These are phyloP conservation scores for Dendrobium nobile DNA, from an alignment of 106 monocot species.

Conservation along the genomic window DNA sequence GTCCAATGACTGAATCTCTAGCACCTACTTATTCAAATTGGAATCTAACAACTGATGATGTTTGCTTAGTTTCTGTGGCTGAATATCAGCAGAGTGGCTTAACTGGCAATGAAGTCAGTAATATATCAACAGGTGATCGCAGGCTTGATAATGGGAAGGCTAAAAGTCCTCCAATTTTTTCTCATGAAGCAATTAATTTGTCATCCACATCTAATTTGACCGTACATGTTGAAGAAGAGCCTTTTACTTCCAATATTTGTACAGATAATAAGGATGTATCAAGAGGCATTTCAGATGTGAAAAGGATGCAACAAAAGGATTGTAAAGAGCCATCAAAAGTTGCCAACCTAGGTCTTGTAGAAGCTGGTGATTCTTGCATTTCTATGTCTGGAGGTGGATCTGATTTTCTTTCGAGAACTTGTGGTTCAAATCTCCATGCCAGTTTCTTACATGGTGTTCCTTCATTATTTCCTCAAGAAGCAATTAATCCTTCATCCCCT, in stretches of 20 bases:
- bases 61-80: background rate
- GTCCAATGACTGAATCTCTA: constrained; percentile 8
- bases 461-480: background rate
- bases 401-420: constrained; percentile 27
- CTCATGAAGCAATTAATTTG: background rate
- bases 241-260: constrained; percentile 6
- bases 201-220: background rate
- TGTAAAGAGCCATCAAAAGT: constrained; percentile 10
- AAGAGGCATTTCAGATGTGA: background rate
- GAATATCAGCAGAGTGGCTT: background rate
- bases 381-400: constrained; percentile 6
- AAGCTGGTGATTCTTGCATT: constrained; percentile 5
- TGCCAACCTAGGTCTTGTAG: constrained; percentile 7
- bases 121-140: constrained; percentile 7
- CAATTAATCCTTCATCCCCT: background rate
- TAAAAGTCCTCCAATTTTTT: constrained; percentile 2
- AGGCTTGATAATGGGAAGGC: constrained; percentile 8
- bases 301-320: constrained; percentile 1
- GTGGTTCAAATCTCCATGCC: constrained; percentile 3
- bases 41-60: constrained; percentile 5
- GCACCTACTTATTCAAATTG: constrained; percentile 2
- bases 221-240: constrained; percentile 8
- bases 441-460: background rate
- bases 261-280: constrained; percentile 5
- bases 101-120: constrained; percentile 6